A percentile compares a stretch with the other conserved stretches of the same genome.
These are phyloP conservation scores for Tolypocladium guangdongense DNA, from an alignment of 2,329 filamentous ascomycete species.

Conservation along the genomic window DNA sequence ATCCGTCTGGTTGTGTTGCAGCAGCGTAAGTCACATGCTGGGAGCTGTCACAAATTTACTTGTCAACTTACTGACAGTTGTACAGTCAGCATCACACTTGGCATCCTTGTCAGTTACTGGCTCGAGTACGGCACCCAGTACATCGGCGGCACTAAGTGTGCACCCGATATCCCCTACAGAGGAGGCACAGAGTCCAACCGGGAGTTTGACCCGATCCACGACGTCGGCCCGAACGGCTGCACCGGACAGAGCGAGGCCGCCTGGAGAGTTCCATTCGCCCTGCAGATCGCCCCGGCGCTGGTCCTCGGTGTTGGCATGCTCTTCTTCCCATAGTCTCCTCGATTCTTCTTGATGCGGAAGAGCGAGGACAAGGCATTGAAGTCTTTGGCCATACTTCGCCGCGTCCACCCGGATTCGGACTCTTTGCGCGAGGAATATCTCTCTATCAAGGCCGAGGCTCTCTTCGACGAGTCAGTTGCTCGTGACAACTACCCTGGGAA, in stretches of 20 bases:
- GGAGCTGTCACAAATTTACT: neutral
- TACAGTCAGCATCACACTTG: slow-evolving; percentile 25
- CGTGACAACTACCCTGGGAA: slow-evolving; percentile 19
- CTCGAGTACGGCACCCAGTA: slow-evolving; percentile 29
- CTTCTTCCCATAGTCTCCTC: slow-evolving; percentile 33
- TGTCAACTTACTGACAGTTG: neutral
- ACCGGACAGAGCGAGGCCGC: slow-evolving; percentile 30
- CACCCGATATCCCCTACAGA: slow-evolving; percentile 33
- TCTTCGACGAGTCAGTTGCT: slow-evolving; percentile 21
- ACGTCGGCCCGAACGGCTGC: slow-evolving; percentile 29
- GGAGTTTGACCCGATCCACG: slow-evolving; percentile 30
- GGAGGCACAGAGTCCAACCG: slow-evolving; percentile 26
- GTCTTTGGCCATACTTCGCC: slow-evolving; percentile 20
- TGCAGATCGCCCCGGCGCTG: slow-evolving; percentile 44
- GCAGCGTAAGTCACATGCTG: slow-evolving; percentile 10
- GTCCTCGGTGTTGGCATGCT: slow-evolving; percentile 44
- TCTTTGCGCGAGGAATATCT: slow-evolving; percentile 20
- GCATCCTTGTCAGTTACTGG: slow-evolving; percentile 32
- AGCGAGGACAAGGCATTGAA: slow-evolving; percentile 18
- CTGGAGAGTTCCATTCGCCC: slow-evolving; percentile 36
- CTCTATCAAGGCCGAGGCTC: slow-evolving; percentile 24
- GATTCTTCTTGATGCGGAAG: slow-evolving; percentile 20
- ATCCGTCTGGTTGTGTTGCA: slow-evolving; percentile 36
- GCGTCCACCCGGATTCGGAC: slow-evolving; percentile 18
- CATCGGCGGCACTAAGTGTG: slow-evolving; percentile 33